phyloP scores from a whole-genome alignment of 805 yeast species.

The Saturnispora gosingensis region DNA sequence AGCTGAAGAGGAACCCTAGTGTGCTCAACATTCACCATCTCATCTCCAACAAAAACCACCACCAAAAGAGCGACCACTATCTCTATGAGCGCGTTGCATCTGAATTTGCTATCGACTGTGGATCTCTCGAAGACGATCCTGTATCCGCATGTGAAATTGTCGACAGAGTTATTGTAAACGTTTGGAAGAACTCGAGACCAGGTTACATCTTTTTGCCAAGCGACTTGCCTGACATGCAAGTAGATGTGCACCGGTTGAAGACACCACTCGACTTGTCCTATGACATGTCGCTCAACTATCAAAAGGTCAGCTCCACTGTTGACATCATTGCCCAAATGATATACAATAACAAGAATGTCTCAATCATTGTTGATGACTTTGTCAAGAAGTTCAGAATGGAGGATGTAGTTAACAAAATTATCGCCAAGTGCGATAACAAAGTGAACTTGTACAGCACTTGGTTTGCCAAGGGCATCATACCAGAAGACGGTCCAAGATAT shows the following conservation, averaged over 20 bases:
- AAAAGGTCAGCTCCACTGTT: constrained; percentile 18
- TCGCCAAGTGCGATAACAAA: constrained; percentile 25
- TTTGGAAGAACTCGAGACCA: constrained; percentile 58
- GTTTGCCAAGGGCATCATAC: constrained; percentile 32
- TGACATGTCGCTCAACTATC: constrained; percentile 14
- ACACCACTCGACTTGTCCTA: constrained; percentile 21
- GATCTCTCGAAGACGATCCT: constrained; percentile 36
- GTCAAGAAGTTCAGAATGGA: constrained; percentile 31
- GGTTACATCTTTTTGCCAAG: constrained; percentile 76
- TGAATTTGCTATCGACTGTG: constrained; percentile 46
- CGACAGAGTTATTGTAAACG: constrained; percentile 53
- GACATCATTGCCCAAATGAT: constrained; percentile 28
- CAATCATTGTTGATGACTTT: constrained; percentile 36
- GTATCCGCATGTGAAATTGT: constrained; percentile 48
- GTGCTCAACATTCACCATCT: constrained; percentile 43
- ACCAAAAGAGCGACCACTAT: constrained; percentile 52
- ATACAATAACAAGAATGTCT: constrained; percentile 31
- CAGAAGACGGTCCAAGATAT: constrained; percentile 34
- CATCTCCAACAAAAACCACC: constrained; percentile 41
- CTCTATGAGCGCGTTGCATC: constrained; percentile 56
- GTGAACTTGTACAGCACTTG: constrained; percentile 34
- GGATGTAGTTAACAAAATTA: constrained; percentile 22
- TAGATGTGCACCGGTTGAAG: constrained; percentile 31
- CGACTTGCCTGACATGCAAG: constrained; percentile 51
- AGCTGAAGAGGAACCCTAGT: constrained; percentile 12